Percentiles rank a stretch among this genome's conserved stretches.
These are phyloP conservation scores for Xylaria sp. DNA, from an alignment of 2,329 filamentous ascomycete species.

Conservation along the genomic window DNA sequence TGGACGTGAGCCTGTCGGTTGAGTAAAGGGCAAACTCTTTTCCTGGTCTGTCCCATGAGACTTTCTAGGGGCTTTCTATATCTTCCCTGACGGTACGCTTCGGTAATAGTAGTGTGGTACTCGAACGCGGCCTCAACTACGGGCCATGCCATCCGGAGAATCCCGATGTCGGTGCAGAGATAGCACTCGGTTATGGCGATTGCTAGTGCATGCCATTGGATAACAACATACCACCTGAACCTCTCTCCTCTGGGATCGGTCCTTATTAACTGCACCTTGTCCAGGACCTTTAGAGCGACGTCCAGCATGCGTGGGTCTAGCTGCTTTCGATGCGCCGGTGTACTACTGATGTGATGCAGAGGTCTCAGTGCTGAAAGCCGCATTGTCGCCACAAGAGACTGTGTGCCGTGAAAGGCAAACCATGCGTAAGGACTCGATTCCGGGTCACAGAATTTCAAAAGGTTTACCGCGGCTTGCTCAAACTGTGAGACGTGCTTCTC, in stretches of 20 bases:
- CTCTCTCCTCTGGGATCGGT: slow-evolving; percentile 35
- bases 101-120: slow-evolving; percentile 19
- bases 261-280: slow-evolving; percentile 33
- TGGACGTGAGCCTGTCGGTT: not conserved
- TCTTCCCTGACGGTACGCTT: slow-evolving; percentile 13
- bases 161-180: slow-evolving; percentile 24
- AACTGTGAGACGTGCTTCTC: slow-evolving; percentile 21
- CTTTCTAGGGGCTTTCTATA: slow-evolving; percentile 19
- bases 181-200: slow-evolving; percentile 36
- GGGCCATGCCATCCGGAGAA: slow-evolving; percentile 31
- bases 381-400: slow-evolving; percentile 26
- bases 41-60: slow-evolving; percentile 14
- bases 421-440: slow-evolving; percentile 34
- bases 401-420: slow-evolving; percentile 35
- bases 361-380: slow-evolving; percentile 23
- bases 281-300: slow-evolving; percentile 23
- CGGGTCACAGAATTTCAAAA: slow-evolving; percentile 36
- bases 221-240: slow-evolving; percentile 34
- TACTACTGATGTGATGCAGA: slow-evolving; percentile 5
- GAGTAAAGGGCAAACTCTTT: slow-evolving; percentile 1
- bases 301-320: slow-evolving; percentile 14
- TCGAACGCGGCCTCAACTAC: slow-evolving; percentile 29
- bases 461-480: slow-evolving; percentile 19
- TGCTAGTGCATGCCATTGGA: slow-evolving; percentile 34
- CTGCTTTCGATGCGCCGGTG: not conserved